phyloP scores from a whole-genome alignment of 2,329 filamentous ascomycete species.

The Teratosphaeriaceae sp. region DNA sequence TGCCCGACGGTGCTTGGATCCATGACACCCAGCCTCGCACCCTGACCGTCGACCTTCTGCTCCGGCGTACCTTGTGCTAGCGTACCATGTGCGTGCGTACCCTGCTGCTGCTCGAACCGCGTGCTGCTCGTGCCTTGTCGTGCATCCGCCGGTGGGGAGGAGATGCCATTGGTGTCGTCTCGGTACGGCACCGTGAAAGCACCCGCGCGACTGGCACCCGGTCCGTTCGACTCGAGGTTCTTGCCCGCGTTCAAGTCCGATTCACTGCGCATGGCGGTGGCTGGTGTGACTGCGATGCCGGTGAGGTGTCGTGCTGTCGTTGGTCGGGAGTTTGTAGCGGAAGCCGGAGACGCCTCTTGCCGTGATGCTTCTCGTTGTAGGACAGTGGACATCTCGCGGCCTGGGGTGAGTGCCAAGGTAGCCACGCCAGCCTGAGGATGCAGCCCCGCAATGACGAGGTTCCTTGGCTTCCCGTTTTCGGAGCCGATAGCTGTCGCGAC shows the following conservation, averaged over 20 bases:
- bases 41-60: conserved; percentile 35
- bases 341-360: conserved; percentile 13
- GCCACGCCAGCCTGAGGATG: conserved; percentile 21
- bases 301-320: background rate
- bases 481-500: conserved; percentile 40
- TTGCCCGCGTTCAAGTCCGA: conserved; percentile 12
- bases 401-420: conserved; percentile 21
- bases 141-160: conserved; percentile 29
- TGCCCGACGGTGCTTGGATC: conserved; percentile 44
- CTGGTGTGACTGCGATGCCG: conserved; percentile 1
- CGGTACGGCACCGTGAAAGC: conserved; percentile 21
- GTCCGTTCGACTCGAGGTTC: conserved; percentile 7
- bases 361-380: conserved; percentile 10
- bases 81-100: conserved; percentile 39
- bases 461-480: conserved; percentile 35
- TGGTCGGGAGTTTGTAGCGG: conserved; percentile 10
- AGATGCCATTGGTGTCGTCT: conserved; percentile 21
- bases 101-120: conserved; percentile 34
- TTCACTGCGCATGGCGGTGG: conserved; percentile 1
- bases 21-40: conserved; percentile 40
- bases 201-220: conserved; percentile 14
- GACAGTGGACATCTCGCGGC: conserved; percentile 9
- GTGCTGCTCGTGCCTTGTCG: conserved; percentile 36
- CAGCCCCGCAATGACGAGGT: conserved; percentile 34
- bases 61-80: conserved; percentile 39